These are phyloP conservation scores for Fusarium nanum DNA, from an alignment of 2,329 filamentous ascomycete genomes.

Conservation along the genomic window DNA sequence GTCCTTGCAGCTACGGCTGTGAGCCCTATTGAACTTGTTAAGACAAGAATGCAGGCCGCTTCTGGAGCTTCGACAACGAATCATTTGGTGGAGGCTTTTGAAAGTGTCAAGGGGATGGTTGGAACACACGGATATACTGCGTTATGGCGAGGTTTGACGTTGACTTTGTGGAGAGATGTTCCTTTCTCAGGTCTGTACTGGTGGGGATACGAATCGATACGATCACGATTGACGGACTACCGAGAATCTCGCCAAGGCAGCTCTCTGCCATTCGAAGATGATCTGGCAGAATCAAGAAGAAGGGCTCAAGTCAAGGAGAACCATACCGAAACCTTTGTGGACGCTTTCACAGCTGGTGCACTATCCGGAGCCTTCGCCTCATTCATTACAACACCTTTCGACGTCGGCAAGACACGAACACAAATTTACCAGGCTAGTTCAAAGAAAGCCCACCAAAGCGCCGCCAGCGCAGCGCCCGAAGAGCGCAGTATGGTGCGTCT, in stretches of 20 bases:
- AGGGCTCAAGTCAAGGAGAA: conserved; percentile 74
- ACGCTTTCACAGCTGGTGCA: conserved; percentile 90
- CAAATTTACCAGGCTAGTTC: conserved; percentile 78
- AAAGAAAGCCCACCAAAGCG: conserved; percentile 21
- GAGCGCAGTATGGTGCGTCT: conserved; percentile 82
- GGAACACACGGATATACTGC: conserved; percentile 79
- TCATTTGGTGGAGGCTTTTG: conserved; percentile 82
- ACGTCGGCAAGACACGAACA: conserved; percentile 95
- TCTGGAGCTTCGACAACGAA: conserved; percentile 67
- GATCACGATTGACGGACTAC: conserved; percentile 75
- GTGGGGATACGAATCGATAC: conserved; percentile 94
- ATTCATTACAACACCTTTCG: conserved; percentile 92
- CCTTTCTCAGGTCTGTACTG: conserved; percentile 98
- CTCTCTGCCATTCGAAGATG: conserved; percentile 49
- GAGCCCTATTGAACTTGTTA: conserved; percentile 92
- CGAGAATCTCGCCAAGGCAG: conserved; percentile 66
- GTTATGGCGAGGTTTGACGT: conserved; percentile 87
- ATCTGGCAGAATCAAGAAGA: conserved; percentile 58
- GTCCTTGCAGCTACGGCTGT: conserved; percentile 85
- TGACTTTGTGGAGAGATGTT: conserved; percentile 96
- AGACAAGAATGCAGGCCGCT: conserved; percentile 89
- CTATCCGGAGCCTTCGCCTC: conserved; percentile 86
- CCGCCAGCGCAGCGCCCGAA: conserved; percentile 68
- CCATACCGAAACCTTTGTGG: conserved; percentile 81
- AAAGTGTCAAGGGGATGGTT: conserved; percentile 83